A percentile compares a stretch with the other conserved stretches of the same genome.
phyloP scores from a whole-genome alignment of 257 asterid genomes.

The Parsonsia alboflavescens region DNA sequence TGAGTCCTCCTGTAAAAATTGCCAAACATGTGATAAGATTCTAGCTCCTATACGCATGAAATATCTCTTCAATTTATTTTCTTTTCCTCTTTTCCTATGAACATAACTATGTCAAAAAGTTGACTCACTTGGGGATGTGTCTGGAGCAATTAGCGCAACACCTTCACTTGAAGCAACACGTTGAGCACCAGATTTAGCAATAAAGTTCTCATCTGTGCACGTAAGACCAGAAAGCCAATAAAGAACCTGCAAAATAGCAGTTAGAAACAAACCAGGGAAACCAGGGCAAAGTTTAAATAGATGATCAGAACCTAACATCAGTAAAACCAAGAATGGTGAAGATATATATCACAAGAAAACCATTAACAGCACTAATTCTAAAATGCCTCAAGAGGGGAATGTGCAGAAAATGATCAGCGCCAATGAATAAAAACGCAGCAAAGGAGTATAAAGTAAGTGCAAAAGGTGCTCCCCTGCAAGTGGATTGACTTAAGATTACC shows the following conservation, averaged over 20 bases:
- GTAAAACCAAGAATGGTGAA: neutral
- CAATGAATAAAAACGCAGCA: neutral
- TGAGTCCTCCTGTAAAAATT: constrained; percentile 74
- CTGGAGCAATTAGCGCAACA: constrained; percentile 65
- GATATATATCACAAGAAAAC: neutral
- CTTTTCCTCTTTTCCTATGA: neutral
- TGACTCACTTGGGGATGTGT: constrained; percentile 88
- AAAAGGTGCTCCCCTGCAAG: neutral
- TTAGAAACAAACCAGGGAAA: neutral
- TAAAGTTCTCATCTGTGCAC: constrained; percentile 93
- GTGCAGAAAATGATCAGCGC: neutral
- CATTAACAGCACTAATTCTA: neutral
- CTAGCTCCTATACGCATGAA: neutral
- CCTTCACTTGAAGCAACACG: constrained; percentile 84
- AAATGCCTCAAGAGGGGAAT: neutral
- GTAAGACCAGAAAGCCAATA: constrained; percentile 98
- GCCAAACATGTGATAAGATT: neutral
- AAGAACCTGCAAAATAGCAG: constrained; percentile 44
- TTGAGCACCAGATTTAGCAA: constrained; percentile 88
- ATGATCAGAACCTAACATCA: neutral
- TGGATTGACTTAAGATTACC: neutral
- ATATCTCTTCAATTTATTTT: neutral
- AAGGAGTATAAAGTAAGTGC: neutral
- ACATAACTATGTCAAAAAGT: neutral
- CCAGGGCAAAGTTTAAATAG: neutral